Percentiles rank a stretch among this genome's conserved stretches.
Conservation (phyloP, 805 yeast genomes). For the Pichia sporocuriosa region DNA sequence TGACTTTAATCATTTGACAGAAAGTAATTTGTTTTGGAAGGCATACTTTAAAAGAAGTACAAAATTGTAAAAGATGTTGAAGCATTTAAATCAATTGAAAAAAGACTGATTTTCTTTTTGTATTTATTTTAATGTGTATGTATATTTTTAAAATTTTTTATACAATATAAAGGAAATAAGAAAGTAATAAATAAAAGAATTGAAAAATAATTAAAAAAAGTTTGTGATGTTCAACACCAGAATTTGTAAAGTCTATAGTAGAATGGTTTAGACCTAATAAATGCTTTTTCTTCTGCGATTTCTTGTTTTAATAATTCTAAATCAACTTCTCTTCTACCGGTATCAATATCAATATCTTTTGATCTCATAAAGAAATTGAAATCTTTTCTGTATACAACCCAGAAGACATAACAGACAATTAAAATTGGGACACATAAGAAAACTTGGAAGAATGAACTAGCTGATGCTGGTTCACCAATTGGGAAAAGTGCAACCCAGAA, state of each 20-base stretch:
- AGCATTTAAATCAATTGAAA: too few species aligned
- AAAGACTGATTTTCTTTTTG: too few species aligned
- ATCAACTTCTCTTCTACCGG: conserved; percentile 56
- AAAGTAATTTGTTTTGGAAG: too few species aligned
- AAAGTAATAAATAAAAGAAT: not conserved
- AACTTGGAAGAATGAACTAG: conserved; percentile 51
- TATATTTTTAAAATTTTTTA: too few species aligned
- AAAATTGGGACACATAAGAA: conserved; percentile 61
- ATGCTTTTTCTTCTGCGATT: conserved; percentile 47
- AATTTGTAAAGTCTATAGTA: conserved; percentile 43
- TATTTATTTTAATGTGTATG: too few species aligned
- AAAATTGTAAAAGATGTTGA: too few species aligned
- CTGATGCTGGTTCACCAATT: conserved; percentile 42
- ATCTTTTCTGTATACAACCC: conserved; percentile 34
- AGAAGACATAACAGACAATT: conserved; percentile 36
- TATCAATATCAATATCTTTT: conserved; percentile 47
- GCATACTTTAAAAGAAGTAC: too few species aligned
- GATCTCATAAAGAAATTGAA: conserved; percentile 41
- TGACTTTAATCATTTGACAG: too few species aligned
- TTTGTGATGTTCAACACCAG: conserved; percentile 39
- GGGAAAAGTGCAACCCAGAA: conserved; percentile 81
- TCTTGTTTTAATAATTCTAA: conserved; percentile 48
- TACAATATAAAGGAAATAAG: too few species aligned
- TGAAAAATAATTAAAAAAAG: not conserved
- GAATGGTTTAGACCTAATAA: conserved; percentile 37